Evolutionary conservation across 2,329 filamentous ascomycete species (phyloP).

Genomic region (Zymoseptoria ardabiliae): DNA sequence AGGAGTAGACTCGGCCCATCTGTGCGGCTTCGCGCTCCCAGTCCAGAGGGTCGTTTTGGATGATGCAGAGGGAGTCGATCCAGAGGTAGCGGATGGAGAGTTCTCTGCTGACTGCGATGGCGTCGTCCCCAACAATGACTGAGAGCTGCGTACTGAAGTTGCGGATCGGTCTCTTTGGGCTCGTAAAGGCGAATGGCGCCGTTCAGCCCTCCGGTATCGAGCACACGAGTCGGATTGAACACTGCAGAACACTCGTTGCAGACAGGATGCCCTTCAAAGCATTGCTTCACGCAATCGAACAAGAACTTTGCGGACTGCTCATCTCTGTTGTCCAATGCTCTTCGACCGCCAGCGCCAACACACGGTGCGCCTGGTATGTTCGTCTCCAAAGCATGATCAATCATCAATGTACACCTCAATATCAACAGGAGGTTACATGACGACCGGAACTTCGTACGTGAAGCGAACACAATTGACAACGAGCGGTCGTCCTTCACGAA

Average conservation of each 20-base stretch:
- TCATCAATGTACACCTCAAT: neutral
- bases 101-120: neutral
- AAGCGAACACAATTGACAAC: neutral
- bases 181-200: neutral
- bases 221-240: slow-evolving; percentile 1
- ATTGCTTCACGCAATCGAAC: neutral
- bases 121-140: slow-evolving; percentile 4
- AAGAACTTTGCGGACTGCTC: neutral
- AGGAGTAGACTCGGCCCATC: slow-evolving; percentile 4
- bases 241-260: neutral
- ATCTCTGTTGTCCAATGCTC: neutral
- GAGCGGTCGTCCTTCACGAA: neutral
- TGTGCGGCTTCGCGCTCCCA: slow-evolving; percentile 3
- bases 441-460: neutral
- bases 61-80: slow-evolving; percentile 7
- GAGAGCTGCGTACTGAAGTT: neutral
- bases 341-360: neutral
- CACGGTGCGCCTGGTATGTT: neutral
- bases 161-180: neutral
- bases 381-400: neutral
- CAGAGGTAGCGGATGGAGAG: slow-evolving; percentile 6
- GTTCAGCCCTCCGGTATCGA: neutral
- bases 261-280: neutral
- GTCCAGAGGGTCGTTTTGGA: slow-evolving; percentile 2
- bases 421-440: neutral